These are phyloP conservation scores for Pichia pseudocactophila DNA, from an alignment of 805 yeast species.

Conservation along the genomic window DNA sequence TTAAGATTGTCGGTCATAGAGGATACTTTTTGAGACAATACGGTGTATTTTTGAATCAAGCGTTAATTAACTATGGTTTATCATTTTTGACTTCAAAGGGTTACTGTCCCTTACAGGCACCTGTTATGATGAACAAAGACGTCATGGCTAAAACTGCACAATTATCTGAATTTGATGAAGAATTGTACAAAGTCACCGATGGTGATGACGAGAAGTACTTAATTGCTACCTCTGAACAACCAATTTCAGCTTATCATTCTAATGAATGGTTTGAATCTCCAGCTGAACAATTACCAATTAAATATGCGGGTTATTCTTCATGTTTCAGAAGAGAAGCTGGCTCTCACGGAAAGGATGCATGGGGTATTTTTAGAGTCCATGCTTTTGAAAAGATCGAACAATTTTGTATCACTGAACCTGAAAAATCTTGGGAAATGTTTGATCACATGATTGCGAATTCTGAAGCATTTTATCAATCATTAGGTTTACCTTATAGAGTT, in stretches of 20 bases:
- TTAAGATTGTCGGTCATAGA: slow-evolving; percentile 94
- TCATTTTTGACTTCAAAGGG: slow-evolving; percentile 64
- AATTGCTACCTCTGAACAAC: slow-evolving; percentile 98
- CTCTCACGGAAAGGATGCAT: slow-evolving; percentile 97
- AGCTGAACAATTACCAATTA: slow-evolving; percentile 88
- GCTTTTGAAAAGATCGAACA: slow-evolving; percentile 98
- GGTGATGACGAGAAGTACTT: slow-evolving; percentile 97
- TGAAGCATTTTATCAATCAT: slow-evolving; percentile 87
- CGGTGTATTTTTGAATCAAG: slow-evolving; percentile 97
- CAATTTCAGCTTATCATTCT: slow-evolving; percentile 95
- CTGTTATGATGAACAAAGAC: slow-evolving; percentile 99
- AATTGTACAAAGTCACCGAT: slow-evolving; percentile 90
- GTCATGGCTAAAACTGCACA: slow-evolving; percentile 99
- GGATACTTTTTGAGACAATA: slow-evolving; percentile 92
- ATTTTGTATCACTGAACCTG: slow-evolving; percentile 93
- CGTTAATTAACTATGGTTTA: slow-evolving; percentile 93
- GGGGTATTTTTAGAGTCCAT: slow-evolving; percentile 99
- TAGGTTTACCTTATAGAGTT: slow-evolving; percentile 91
- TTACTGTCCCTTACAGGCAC: slow-evolving; percentile 91
- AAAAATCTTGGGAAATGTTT: slow-evolving; percentile 95
- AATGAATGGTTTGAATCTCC: slow-evolving; percentile 99
- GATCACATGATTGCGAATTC: slow-evolving; percentile 88
- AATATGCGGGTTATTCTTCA: slow-evolving; percentile 96
- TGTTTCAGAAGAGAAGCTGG: slow-evolving; percentile 99
- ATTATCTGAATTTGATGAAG: slow-evolving; percentile 96